Evolutionary conservation across 2,329 filamentous ascomycete genomes (phyloP).

Genomic region (Sporothrix phasma): DNA sequence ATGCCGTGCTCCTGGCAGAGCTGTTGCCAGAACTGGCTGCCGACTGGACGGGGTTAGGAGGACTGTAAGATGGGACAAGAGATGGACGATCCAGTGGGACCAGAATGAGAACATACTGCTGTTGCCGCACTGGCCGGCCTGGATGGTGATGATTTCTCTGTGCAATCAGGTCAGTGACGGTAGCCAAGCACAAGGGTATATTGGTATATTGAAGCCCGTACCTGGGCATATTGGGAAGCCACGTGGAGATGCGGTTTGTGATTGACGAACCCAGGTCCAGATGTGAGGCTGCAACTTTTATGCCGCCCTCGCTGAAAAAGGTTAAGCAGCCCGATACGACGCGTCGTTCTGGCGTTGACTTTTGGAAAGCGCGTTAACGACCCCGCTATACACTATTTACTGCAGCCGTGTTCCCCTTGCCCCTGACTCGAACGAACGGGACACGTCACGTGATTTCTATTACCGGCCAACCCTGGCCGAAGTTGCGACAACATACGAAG

Average conservation of each 20-base stretch:
- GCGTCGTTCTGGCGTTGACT: conserved; percentile 2
- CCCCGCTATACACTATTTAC: conserved; percentile 8
- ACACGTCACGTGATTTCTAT: background rate
- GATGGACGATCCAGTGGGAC: background rate
- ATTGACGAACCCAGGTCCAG: background rate
- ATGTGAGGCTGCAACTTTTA: conserved; percentile 7
- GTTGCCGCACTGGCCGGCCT: conserved; percentile 98
- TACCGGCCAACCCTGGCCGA: background rate
- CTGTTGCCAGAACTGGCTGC: conserved; percentile 98
- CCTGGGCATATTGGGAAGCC: conserved; percentile 27
- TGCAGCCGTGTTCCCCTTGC: background rate
- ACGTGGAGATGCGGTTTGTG: background rate
- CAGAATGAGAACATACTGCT: conserved; percentile 72
- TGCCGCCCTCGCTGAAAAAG: background rate
- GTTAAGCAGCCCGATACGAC: background rate
- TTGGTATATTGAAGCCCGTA: conserved; percentile 12
- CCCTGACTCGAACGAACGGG: background rate
- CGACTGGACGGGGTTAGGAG: conserved; percentile 53
- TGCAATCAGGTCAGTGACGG: background rate
- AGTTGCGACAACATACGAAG: background rate
- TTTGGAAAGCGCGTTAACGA: conserved; percentile 7
- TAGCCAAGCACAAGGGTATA: background rate
- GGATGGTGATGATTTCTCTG: conserved; percentile 98
- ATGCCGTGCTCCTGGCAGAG: conserved; percentile 97
- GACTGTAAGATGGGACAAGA: conserved; percentile 6